These are phyloP conservation scores for Debaryomyces singareniensis DNA, from an alignment of 1,139 yeast species.

Conservation along the genomic window DNA sequence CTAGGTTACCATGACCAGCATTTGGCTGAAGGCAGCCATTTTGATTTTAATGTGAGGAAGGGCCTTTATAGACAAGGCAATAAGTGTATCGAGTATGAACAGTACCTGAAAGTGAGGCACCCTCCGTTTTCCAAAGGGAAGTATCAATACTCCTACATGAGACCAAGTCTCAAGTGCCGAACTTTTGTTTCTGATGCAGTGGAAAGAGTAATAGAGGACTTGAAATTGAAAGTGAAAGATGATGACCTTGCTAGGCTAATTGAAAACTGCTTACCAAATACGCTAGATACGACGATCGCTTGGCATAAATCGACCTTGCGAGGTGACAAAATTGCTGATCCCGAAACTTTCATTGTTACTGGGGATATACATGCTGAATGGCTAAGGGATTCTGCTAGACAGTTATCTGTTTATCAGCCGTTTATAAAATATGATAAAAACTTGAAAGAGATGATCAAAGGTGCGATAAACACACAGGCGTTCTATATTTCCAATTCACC, in stretches of 20 bases:
- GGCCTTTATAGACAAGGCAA: no score
- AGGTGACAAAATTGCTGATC: constrained; percentile 12
- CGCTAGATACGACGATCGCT: constrained; percentile 78
- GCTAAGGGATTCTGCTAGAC: constrained; percentile 82
- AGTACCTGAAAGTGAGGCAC: constrained; percentile 38
- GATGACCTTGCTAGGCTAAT: constrained; percentile 67
- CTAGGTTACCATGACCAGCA: no score
- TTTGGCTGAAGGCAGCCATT: no score
- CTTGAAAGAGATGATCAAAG: constrained; percentile 51
- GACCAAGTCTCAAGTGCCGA: constrained; percentile 68
- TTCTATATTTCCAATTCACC: constrained; percentile 56
- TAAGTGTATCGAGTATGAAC: constrained; percentile 37
- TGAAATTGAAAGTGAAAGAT: constrained; percentile 45
- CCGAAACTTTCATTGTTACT: constrained; percentile 63
- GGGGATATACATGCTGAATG: constrained; percentile 93
- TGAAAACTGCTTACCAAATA: constrained; percentile 83
- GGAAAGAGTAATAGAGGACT: constrained; percentile 53
- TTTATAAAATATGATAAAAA: constrained; percentile 45
- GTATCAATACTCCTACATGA: constrained; percentile 58
- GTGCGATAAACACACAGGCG: constrained; percentile 81
- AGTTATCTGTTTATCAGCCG: constrained; percentile 68
- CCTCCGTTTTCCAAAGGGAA: constrained; percentile 45
- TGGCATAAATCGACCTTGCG: constrained; percentile 45
- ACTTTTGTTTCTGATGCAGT: constrained; percentile 62
- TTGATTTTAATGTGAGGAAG: no score